Base-by-base conservation (phyloP, 441 rosid species). In the Viola pubescens region DNA sequence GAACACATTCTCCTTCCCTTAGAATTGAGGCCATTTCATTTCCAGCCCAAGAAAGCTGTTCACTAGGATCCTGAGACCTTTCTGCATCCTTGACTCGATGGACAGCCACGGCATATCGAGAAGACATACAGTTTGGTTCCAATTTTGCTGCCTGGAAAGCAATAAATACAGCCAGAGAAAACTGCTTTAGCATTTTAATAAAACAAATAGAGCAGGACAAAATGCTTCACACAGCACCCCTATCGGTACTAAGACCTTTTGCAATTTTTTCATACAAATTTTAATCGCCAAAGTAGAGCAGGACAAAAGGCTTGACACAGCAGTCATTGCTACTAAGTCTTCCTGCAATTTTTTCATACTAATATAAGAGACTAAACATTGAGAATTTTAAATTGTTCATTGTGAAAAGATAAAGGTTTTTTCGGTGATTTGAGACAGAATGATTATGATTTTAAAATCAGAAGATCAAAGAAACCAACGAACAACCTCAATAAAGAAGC, bases 11-110 rank as follows among this genome's bases (percentile, higher is more conserved):
- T 64, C 96, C 91, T 74, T 92, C 98, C 72, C 97, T 83, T 68
- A 86, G 66, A 48, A 89, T 81, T 42, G 98, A 89, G 64, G 95
- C 97, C 97, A 92, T 92, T 79, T 92, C 98, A 72, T 92, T 86
- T 64, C 91, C 88, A 66, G 97, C 98, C 95, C 83, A 89, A 10
- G 81, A 69, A 64, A 92, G 86, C 70, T 87, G 96, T 51, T 89
- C 97, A 47, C 80, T 77, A 60, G 83, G 87, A 78, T 89, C 92
- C 76, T 87, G 98, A 77, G 87, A 87, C 77, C 96, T 78, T 80
- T 92, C 98, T 7, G 81, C 90, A 81, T 89, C 96, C 80, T 86
- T 92, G 61, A 87, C 73, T 63, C 98, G 81, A 61, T 86, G 89
- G 43, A 89, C 82, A 63, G 97, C 97, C 68, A 87, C 94, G 52